Evolutionary conservation across 169 alveolate species (phyloP).

Genomic region (Babesia caballi): DNA sequence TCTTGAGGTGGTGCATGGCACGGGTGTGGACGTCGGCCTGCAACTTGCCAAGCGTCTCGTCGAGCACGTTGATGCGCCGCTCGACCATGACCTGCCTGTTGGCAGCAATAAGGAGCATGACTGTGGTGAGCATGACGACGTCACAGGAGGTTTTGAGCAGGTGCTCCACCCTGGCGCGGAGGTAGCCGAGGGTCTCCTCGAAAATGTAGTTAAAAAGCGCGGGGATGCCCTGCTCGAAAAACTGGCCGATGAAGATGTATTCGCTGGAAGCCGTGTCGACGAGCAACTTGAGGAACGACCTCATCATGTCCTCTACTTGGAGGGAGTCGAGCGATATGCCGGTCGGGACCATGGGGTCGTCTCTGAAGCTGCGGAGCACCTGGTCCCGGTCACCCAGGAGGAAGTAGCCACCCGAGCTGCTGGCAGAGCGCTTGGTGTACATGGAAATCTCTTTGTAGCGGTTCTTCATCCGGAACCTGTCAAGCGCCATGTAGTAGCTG

Average conservation of each 20-base stretch:
- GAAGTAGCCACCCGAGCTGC: conserved; percentile 24
- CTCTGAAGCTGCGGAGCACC: conserved; percentile 12
- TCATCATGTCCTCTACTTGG: conserved; percentile 59
- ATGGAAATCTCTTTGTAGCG: conserved; percentile 29
- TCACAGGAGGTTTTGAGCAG: conserved; percentile 22
- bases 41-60: conserved; percentile 32
- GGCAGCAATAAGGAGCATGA: conserved; percentile 11
- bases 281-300: conserved; percentile 65
- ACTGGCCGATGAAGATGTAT: conserved; percentile 47
- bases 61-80: conserved; percentile 31
- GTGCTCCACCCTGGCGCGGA: conserved; percentile 25
- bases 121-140: conserved; percentile 33
- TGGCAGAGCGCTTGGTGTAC: conserved; percentile 1
- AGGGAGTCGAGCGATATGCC: conserved; percentile 45
- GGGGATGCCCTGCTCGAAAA: conserved; percentile 19
- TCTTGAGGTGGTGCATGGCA: conserved; percentile 21
- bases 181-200: conserved; percentile 31
- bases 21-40: conserved; percentile 18
- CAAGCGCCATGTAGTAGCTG: conserved; percentile 40
- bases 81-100: conserved; percentile 34
- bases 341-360: conserved; percentile 59
- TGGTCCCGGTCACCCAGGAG: conserved; percentile 32
- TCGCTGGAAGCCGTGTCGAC: conserved; percentile 72
- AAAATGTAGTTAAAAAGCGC: conserved; percentile 34
- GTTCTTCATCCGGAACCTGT: conserved; percentile 23